Base-by-base conservation (phyloP, 495 filamentous ascomycete species). In the Aspergillus homomorphus region DNA sequence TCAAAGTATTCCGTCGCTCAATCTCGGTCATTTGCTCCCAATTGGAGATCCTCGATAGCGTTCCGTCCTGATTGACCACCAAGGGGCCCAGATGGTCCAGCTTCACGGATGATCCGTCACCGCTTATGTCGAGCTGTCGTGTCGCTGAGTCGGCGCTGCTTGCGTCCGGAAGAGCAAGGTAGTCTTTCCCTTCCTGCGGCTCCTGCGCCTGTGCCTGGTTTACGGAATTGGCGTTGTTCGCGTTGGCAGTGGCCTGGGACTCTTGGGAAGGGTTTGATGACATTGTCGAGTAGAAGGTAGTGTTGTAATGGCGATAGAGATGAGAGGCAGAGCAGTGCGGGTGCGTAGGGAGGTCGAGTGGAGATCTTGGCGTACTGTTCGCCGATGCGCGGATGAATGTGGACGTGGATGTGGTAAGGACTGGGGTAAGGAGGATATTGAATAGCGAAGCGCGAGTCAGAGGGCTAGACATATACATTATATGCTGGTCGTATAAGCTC, bases 21-120 rank as follows among this genome's bases (percentile, higher is more conserved):
- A 82, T 78, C 18, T 81, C 84, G 14, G 78, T 73, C 87, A 89
- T 87, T 62, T 84, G 72, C 26, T 69, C 73, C 87, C 87, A 89
- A 71, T 89, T 89, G 56, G 77, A 63, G 58, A 89, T 86, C 19
- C 84, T 81, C 62, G 82, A 81, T 33, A 88, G 66, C 19, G 83
- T 82, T 15, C 87, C 87, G 69, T 89, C 85, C 41, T 74, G 66
- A 62, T 85, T 85, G n/a, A 89, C 83, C 1, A 89, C 84, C 69
- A 88, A 78, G 3, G 87, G 87, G 0, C 87, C 87, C 0, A 89
- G 67, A 54, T 81, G 76, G 65, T 87, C 83, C 0, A 87, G 69
- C 16, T 73, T 77, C 2, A 85, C 73, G 1, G 75, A 69, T 3
- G 73, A 70, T 19, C 71, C 70, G 46, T 69, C 73, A 5, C 76